Percentiles rank a stretch among this genome's conserved stretches.
phyloP scores from a whole-genome alignment of 2,329 filamentous ascomycete species.

The Plectosphaerella cucumerina region DNA sequence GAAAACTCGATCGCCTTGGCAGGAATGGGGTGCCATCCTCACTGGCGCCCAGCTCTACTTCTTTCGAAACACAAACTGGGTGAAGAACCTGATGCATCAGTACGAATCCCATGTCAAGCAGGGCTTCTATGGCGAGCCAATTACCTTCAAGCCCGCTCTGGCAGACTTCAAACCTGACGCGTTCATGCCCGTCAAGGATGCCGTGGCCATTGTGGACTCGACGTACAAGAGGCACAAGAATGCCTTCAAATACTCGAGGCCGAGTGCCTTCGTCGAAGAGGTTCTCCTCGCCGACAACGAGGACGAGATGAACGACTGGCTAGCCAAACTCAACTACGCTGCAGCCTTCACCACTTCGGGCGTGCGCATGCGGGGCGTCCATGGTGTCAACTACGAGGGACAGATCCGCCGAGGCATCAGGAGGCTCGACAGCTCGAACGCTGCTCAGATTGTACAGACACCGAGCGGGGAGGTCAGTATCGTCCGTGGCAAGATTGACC shows the following conservation, averaged over 20 bases:
- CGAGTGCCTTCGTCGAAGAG: slow-evolving; percentile 76
- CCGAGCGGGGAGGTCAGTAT: slow-evolving; percentile 71
- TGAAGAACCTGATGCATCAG: slow-evolving; percentile 86
- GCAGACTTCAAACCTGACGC: slow-evolving; percentile 91
- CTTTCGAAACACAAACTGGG: slow-evolving; percentile 89
- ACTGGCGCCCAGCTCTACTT: slow-evolving; percentile 97
- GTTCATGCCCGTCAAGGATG: slow-evolving; percentile 88
- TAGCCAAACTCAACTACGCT: slow-evolving; percentile 93
- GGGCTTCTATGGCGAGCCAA: slow-evolving; percentile 68
- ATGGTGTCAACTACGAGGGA: slow-evolving; percentile 80
- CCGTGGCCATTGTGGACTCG: slow-evolving; percentile 80
- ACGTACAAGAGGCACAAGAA: slow-evolving; percentile 95
- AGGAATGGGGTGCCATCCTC: slow-evolving; percentile 95
- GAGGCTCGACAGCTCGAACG: slow-evolving; percentile 62
- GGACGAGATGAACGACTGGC: slow-evolving; percentile 91
- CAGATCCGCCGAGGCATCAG: slow-evolving; percentile 70
- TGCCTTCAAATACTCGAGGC: slow-evolving; percentile 85
- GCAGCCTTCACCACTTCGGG: slow-evolving; percentile 90
- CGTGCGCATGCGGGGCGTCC: slow-evolving; percentile 82
- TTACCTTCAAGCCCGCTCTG: slow-evolving; percentile 86
- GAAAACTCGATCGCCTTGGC: slow-evolving; percentile 92
- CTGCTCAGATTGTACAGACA: slow-evolving; percentile 59
- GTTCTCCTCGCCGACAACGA: slow-evolving; percentile 88
- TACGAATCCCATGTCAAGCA: slow-evolving; percentile 78
- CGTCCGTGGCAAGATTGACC: slow-evolving; percentile 69